phyloP scores from a whole-genome alignment of 306 rosid species.

The Cucurbita pepo region DNA sequence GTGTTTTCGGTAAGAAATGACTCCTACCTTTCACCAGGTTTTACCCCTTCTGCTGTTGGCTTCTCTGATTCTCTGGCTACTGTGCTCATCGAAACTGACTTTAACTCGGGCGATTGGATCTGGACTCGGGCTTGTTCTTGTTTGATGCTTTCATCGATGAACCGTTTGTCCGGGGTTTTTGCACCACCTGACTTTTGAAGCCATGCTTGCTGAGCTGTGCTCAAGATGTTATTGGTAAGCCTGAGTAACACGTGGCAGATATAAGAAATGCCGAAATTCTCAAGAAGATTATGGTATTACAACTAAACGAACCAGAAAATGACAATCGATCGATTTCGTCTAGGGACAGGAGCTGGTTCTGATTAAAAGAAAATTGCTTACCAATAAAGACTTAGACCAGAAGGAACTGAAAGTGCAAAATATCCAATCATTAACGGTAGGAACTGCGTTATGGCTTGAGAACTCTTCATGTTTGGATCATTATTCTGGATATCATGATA shows the following conservation, averaged over 20 bases:
- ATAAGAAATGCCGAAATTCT: neutral
- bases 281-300: neutral
- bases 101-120: conserved; percentile 31
- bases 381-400: conserved; percentile 99
- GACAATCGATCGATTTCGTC: neutral
- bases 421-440: conserved; percentile 94
- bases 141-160: conserved; percentile 22
- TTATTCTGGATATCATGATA: conserved; percentile 29
- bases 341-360: neutral
- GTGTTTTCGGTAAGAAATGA: neutral
- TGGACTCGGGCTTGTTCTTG: conserved; percentile 31
- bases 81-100: conserved; percentile 7
- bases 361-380: conserved; percentile 20
- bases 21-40: conserved; percentile 72
- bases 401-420: conserved; percentile 95
- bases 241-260: conserved; percentile 27
- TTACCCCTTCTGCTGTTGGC: conserved; percentile 30
- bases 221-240: conserved; percentile 86
- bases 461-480: conserved; percentile 87
- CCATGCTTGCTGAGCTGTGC: conserved; percentile 94
- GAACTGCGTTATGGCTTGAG: conserved; percentile 62
- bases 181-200: conserved; percentile 94
- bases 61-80: conserved; percentile 34
- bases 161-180: conserved; percentile 32
- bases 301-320: neutral